phyloP scores from a whole-genome alignment of 257 asterid genomes.

The Rhazya stricta region DNA sequence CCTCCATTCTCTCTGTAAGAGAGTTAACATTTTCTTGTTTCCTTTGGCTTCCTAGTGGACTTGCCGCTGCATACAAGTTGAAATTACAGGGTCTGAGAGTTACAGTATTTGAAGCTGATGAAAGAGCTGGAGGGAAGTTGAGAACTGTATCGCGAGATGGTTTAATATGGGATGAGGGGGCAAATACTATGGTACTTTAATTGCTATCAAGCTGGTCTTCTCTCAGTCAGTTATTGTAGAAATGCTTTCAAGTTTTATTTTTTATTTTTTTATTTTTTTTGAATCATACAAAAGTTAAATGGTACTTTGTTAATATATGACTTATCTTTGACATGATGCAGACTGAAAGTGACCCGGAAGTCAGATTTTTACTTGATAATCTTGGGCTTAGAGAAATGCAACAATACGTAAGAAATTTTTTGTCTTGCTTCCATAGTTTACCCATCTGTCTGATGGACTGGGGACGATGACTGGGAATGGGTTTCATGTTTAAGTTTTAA shows the following conservation, averaged over 20 bases:
- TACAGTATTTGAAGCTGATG: conserved; percentile 77
- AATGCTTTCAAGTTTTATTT: neutral
- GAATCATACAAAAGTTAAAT: conserved; percentile 2
- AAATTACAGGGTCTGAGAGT: conserved; percentile 71
- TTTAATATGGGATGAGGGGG: conserved; percentile 92
- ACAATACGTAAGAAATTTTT: conserved; percentile 53
- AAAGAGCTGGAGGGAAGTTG: conserved; percentile 80
- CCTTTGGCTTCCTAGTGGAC: conserved; percentile 49
- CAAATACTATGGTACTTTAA: conserved; percentile 75
- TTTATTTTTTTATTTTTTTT: too few species aligned
- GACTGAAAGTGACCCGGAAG: conserved; percentile 80
- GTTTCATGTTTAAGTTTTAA: neutral
- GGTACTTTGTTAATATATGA: conserved; percentile 11
- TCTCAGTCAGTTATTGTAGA: neutral
- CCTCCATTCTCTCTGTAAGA: neutral
- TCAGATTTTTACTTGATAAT: conserved; percentile 72
- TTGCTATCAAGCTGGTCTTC: neutral
- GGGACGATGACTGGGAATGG: neutral
- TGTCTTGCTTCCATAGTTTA: conserved; percentile 9
- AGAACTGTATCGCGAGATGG: conserved; percentile 64
- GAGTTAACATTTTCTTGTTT: neutral
- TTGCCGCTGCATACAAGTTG: conserved; percentile 92
- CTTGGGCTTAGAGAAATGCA: conserved; percentile 74
- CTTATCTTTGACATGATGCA: conserved; percentile 27
- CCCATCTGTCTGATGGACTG: neutral